Base-by-base conservation (phyloP, 805 yeast species). In the Candida piceae region DNA sequence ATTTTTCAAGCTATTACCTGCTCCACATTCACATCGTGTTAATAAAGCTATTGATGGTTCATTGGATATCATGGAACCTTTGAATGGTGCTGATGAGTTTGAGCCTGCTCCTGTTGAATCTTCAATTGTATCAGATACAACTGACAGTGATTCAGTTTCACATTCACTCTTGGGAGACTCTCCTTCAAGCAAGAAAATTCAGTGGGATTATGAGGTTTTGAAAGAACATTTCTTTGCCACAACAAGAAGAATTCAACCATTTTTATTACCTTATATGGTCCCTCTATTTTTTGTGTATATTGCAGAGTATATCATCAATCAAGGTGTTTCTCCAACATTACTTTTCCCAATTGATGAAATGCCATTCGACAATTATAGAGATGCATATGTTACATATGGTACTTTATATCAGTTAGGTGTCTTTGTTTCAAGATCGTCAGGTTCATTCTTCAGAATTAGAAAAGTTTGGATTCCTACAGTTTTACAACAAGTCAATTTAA, bases 331-430 rank as follows among this genome's bases (percentile, higher is more conserved):
- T 0, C 97, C 97, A 2, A 89, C 97, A 0, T 63, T 90, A 30
- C 63, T 90, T 7, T 90, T 84, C 52, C 89, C 90, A 0, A 50
- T 87, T 4, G 74, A 77, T 1, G 69, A 74, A 17, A 69, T 82
- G 56, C 95, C 95, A 3, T 84, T 88, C 51, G 52, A 62, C 2
- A 63, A 73, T 15, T 86, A 74, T 56, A 70, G 97, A 44, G 97
- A 90, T 50, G 82, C 85, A 4, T 90, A 90, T 57, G 97, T 90
- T 11, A 78, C 87, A 1, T 90, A 90, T 54, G 94, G 96, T 7
- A 81, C 95, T 4, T 58, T 89, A 4, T 90, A 90, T 51, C 97
- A 90, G 57, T 55, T 87, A 4, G 98, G 98, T 7, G 98, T 90
- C 0, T 88, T 90, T 52, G 72, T 90, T 1, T 87, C 97, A 3